Conservation (phyloP, 2,329 filamentous ascomycete species). For the Emericellopsis cladophorae region DNA sequence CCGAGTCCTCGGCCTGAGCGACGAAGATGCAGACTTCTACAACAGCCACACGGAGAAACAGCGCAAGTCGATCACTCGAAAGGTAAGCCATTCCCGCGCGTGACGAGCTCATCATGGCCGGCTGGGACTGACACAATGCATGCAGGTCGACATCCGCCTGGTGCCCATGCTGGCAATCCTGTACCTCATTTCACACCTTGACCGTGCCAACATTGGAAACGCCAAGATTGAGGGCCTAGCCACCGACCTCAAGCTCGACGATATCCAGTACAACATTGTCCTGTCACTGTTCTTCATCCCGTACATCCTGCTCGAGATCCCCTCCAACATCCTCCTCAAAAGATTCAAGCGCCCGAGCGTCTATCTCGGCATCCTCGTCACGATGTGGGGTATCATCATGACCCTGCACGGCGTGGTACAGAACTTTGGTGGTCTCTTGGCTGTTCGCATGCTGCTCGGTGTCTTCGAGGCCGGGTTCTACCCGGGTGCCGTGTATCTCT, state of each 20-base stretch:
- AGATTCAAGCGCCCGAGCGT: conserved; percentile 43
- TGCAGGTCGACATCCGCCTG: conserved; percentile 10
- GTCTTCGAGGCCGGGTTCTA: conserved; percentile 55
- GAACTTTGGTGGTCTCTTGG: conserved; percentile 31
- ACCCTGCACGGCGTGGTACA: conserved; percentile 39
- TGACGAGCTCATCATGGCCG: neutral
- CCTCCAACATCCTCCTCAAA: conserved; percentile 55
- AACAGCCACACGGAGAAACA: conserved; percentile 8
- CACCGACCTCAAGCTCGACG: conserved; percentile 29
- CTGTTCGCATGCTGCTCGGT: conserved; percentile 45
- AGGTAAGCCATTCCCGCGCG: conserved; percentile 6
- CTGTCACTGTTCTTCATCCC: conserved; percentile 48
- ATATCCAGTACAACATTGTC: conserved; percentile 44
- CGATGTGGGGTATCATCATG: conserved; percentile 30
- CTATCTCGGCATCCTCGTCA: conserved; percentile 54
- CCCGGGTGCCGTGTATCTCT: conserved; percentile 47
- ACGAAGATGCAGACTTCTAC: conserved; percentile 15
- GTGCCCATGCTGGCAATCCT: conserved; percentile 40
- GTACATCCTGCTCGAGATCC: conserved; percentile 28
- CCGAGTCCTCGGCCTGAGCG: conserved; percentile 14
- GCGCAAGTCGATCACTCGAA: conserved; percentile 11
- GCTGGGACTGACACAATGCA: too few relatives aligned
- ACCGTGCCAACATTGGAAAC: conserved; percentile 38
- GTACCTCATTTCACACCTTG: conserved; percentile 44
- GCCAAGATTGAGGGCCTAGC: conserved; percentile 31